These are phyloP conservation scores for Daldinia bambusicola DNA, from an alignment of 495 filamentous ascomycete genomes.

Conservation along the genomic window DNA sequence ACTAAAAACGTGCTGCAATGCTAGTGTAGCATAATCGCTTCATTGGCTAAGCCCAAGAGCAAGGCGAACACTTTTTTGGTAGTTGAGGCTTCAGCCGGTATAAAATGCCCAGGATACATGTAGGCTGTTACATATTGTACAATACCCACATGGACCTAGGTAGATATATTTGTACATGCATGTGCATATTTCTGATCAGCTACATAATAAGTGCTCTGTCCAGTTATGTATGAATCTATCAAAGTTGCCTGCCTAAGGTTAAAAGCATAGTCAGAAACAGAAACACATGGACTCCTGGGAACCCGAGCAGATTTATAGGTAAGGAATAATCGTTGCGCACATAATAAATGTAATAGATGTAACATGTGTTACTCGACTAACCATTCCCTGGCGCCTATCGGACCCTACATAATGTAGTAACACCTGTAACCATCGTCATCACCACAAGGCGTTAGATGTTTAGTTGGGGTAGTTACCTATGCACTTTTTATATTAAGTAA, in stretches of 20 bases:
- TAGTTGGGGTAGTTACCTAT: too few species aligned
- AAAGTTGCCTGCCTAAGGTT: too few species aligned
- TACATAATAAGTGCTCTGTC: too few species aligned
- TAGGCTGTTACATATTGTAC: conserved; percentile 9
- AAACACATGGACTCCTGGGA: too few species aligned
- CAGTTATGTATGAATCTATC: not conserved
- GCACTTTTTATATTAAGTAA: not conserved
- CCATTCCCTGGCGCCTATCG: not conserved
- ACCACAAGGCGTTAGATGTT: not conserved
- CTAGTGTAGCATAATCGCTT: conserved; percentile 13
- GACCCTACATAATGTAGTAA: not conserved
- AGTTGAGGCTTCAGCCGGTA: conserved; percentile 22
- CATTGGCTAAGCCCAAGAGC: conserved; percentile 25
- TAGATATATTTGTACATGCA: too few species aligned
- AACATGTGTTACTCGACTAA: not conserved
- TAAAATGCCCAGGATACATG: conserved; percentile 10
- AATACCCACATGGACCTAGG: too few species aligned
- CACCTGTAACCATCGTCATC: not conserved
- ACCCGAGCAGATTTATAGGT: not conserved
- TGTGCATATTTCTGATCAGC: not conserved
- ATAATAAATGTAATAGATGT: too few species aligned
- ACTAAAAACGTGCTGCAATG: not conserved
- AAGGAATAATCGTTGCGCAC: conserved; percentile 1
- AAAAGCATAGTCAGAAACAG: too few species aligned
- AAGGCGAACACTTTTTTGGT: conserved; percentile 3